Evolutionary conservation across 768 basidiomycete genomes (phyloP).

Genomic region (Boletus speciosus): DNA sequence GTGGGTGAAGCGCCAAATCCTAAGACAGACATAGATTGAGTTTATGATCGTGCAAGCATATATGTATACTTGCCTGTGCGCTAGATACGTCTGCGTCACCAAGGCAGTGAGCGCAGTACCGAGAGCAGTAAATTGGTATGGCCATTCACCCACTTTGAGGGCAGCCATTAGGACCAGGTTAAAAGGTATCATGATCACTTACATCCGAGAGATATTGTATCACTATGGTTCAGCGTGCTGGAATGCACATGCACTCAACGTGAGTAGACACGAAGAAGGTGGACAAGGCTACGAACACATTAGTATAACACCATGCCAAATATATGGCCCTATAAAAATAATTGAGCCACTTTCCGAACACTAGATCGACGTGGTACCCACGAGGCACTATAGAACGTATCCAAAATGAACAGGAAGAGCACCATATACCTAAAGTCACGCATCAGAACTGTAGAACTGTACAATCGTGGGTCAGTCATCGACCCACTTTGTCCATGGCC

Average conservation of each 20-base stretch:
- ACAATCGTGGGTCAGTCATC: background rate
- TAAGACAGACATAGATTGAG: background rate
- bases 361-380: background rate
- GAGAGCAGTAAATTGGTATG: slow-evolving; percentile 47
- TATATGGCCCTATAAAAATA: slow-evolving; percentile 12
- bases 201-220: slow-evolving; percentile 12
- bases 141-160: slow-evolving; percentile 41
- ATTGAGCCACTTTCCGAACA: background rate
- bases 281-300: background rate
- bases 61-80: slow-evolving; percentile 35
- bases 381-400: slow-evolving; percentile 19
- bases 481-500: slow-evolving; percentile 2
- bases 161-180: background rate
- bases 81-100: slow-evolving; percentile 48
- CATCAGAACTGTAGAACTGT: background rate
- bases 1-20: slow-evolving; percentile 14
- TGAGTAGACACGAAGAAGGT: too few relatives aligned
- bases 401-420: slow-evolving; percentile 16
- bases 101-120: slow-evolving; percentile 45
- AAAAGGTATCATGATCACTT: background rate
- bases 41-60: background rate
- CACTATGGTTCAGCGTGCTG: slow-evolving; percentile 13
- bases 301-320: slow-evolving; percentile 16
- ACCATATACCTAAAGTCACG: slow-evolving; percentile 11
- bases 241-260: background rate